A percentile compares a stretch with the other conserved stretches of the same genome.
phyloP scores from a whole-genome alignment of 345 rosid species.

The Geranium brycei region DNA sequence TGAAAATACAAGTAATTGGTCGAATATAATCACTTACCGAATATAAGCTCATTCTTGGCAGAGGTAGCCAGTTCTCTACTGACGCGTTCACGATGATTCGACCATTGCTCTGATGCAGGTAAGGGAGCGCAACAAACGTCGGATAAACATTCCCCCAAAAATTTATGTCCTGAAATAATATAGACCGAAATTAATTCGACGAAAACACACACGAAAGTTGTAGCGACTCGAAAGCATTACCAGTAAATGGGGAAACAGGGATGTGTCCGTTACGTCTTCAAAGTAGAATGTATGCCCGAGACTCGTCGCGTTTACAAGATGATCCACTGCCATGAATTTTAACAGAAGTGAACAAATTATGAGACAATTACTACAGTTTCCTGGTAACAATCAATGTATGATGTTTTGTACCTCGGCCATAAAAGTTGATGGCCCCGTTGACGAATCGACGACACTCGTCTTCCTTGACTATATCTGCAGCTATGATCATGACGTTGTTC shows the following conservation, averaged over 20 bases:
- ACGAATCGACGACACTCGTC: conserved; percentile 76
- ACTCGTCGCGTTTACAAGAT: conserved; percentile 68
- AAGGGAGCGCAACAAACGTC: conserved; percentile 64
- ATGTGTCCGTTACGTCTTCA: conserved; percentile 53
- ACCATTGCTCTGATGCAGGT: conserved; percentile 55
- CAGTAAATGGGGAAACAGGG: conserved; percentile 64
- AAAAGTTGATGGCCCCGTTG: conserved; percentile 39
- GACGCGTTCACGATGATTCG: conserved; percentile 63
- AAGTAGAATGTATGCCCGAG: conserved; percentile 72
- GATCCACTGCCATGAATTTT: conserved; percentile 44
- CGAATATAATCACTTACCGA: conserved; percentile 36
- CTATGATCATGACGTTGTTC: conserved; percentile 45
- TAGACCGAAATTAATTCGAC: not conserved
- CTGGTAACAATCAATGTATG: no score
- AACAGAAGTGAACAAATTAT: no score
- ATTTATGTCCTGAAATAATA: conserved; percentile 47
- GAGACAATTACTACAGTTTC: no score
- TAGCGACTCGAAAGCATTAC: conserved; percentile 18
- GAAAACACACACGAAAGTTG: not conserved
- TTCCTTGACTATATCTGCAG: conserved; percentile 84
- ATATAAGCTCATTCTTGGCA: conserved; percentile 81
- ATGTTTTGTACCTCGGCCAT: conserved; percentile 38
- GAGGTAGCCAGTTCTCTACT: conserved; percentile 77
- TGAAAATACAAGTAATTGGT: not conserved
- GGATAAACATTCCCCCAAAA: conserved; percentile 96